Evolutionary conservation across 2,329 filamentous ascomycete genomes (phyloP).

Genomic region (Dactylellina haptotyla): DNA sequence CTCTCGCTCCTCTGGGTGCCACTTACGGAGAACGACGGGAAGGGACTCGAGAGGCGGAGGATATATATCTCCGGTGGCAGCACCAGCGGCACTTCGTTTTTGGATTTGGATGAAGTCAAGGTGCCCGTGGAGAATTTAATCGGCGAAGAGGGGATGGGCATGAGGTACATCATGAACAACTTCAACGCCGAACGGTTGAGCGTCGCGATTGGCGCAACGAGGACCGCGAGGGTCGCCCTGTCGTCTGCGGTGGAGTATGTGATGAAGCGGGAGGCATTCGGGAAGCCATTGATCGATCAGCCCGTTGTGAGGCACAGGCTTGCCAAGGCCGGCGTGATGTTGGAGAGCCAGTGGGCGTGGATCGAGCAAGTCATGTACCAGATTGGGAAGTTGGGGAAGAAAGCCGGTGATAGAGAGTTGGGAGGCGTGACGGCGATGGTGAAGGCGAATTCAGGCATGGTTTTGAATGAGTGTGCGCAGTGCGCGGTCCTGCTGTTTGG

Average conservation of each 20-base stretch:
- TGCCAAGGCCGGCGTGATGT: conserved; percentile 73
- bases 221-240: conserved; percentile 71
- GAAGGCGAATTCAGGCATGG: conserved; percentile 77
- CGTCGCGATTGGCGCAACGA: conserved; percentile 72
- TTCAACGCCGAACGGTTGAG: conserved; percentile 81
- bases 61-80: conserved; percentile 74
- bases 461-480: conserved; percentile 76
- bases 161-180: conserved; percentile 80
- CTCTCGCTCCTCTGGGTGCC: conserved; percentile 76
- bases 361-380: conserved; percentile 76
- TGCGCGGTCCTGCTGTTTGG: conserved; percentile 77
- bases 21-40: conserved; percentile 67
- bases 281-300: conserved; percentile 76
- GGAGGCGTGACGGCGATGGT: conserved; percentile 77
- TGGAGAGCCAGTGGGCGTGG: conserved; percentile 78
- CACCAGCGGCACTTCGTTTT: conserved; percentile 76
- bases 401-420: conserved; percentile 71
- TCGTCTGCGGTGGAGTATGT: conserved; percentile 71
- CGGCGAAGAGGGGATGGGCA: conserved; percentile 75
- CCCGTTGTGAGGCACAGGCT: conserved; percentile 78
- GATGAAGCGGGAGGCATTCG: conserved; percentile 74
- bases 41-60: conserved; percentile 74
- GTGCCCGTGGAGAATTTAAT: conserved; percentile 77
- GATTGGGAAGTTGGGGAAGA: conserved; percentile 71
- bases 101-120: conserved; percentile 78